Conservation (phyloP, 768 basidiomycete genomes). For the Suillus fuscotomentosus region DNA sequence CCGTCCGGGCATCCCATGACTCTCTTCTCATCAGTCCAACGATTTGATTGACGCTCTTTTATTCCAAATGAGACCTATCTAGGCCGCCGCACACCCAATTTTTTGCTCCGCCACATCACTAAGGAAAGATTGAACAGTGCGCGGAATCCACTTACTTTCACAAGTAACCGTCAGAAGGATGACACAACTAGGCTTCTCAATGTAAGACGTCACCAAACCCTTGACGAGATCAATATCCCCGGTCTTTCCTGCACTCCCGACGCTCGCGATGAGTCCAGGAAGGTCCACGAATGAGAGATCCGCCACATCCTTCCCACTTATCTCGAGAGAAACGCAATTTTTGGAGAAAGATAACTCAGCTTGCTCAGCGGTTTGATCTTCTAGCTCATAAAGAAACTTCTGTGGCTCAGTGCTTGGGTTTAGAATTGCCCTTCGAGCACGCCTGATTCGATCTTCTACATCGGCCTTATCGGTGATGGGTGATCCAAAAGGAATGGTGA, state of each 20-base stretch:
- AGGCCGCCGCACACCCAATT: no score
- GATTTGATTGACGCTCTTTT: no score
- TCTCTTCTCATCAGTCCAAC: no score
- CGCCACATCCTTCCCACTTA: constrained; percentile 56
- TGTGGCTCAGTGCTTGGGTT: constrained; percentile 42
- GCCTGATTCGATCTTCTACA: constrained; percentile 66
- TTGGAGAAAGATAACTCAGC: constrained; percentile 44
- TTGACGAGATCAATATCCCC: constrained; percentile 64
- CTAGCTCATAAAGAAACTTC: constrained; percentile 13
- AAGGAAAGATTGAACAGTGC: neutral
- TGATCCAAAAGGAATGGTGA: constrained; percentile 42
- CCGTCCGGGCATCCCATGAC: no score
- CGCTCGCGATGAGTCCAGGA: constrained; percentile 62
- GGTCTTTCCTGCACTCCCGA: constrained; percentile 45
- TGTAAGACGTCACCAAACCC: constrained; percentile 56
- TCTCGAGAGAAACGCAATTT: constrained; percentile 56
- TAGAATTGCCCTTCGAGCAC: constrained; percentile 65
- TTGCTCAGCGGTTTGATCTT: constrained; percentile 8
- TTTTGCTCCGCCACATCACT: no score
- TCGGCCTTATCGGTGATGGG: constrained; percentile 47
- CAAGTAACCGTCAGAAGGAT: constrained; percentile 64
- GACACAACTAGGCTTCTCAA: constrained; percentile 64
- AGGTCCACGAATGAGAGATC: constrained; percentile 68
- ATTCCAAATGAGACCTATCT: no score
- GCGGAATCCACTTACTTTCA: constrained; percentile 19